Conservation (phyloP, 257 asterid genomes). For the Solanum verrucosum region DNA sequence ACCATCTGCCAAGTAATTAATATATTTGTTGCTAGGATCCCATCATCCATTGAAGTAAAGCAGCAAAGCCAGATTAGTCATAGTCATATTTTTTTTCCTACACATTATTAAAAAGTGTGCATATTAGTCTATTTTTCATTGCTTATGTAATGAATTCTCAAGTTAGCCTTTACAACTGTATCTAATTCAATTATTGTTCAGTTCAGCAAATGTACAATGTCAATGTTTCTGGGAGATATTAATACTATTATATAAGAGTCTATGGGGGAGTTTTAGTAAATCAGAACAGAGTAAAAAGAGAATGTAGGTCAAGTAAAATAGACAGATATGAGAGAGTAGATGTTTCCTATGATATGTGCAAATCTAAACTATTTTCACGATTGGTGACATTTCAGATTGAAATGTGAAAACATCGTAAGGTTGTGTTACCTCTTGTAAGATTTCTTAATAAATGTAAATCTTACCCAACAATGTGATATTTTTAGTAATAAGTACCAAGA, state of each 20-base stretch:
- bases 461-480: neutral
- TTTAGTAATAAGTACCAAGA: neutral
- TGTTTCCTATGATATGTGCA: neutral
- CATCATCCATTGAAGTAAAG: too few species aligned
- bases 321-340: neutral
- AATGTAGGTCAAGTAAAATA: neutral
- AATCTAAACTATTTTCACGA: neutral
- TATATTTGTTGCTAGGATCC: too few species aligned
- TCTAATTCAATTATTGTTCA: neutral
- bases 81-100: too few species aligned
- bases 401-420: neutral
- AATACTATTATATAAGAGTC: neutral
- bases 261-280: neutral
- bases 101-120: too few species aligned
- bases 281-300: too few species aligned
- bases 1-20: too few species aligned
- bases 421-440: neutral
- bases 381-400: neutral
- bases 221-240: neutral
- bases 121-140: neutral
- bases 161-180: slow-evolving; percentile 24
- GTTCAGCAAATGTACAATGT: neutral
- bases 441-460: neutral
- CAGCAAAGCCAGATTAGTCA: too few species aligned
- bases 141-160: slow-evolving; percentile 97